Evolutionary conservation across 371 early-diverging fungal genomes (phyloP).

Genomic region (Mucor piriformis): DNA sequence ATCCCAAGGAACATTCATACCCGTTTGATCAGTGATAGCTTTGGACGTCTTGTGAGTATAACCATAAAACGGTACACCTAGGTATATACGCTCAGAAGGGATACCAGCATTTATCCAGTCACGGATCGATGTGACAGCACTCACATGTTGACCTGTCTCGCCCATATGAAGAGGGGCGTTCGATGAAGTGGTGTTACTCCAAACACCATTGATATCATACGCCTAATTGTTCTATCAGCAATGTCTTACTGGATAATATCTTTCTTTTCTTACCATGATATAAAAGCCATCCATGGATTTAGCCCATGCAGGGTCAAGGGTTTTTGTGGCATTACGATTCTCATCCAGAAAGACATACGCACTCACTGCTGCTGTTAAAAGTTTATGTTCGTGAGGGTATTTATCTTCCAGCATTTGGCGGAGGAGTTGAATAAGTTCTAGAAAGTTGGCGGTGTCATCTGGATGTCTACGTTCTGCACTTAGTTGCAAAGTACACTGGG

Average conservation of each 20-base stretch:
- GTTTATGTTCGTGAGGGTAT: slow-evolving; percentile 40
- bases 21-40: background rate
- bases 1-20: slow-evolving; percentile 14
- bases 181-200: slow-evolving; percentile 45
- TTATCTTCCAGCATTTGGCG: slow-evolving; percentile 28
- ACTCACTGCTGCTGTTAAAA: slow-evolving; percentile 32
- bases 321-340: slow-evolving; percentile 6
- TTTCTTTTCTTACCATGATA: slow-evolving; percentile 47
- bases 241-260: background rate
- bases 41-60: slow-evolving; percentile 25
- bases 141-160: slow-evolving; percentile 11
- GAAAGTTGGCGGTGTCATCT: slow-evolving; percentile 55
- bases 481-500: background rate
- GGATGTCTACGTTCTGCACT: slow-evolving; percentile 8
- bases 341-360: slow-evolving; percentile 23
- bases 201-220: slow-evolving; percentile 44
- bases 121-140: slow-evolving; percentile 34
- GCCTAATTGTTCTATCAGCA: slow-evolving; percentile 19
- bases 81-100: slow-evolving; percentile 51
- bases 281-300: slow-evolving; percentile 62
- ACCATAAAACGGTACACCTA: slow-evolving; percentile 69
- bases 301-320: slow-evolving; percentile 42
- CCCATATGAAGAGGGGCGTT: slow-evolving; percentile 63
- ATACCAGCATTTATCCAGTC: slow-evolving; percentile 62
- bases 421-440: slow-evolving; percentile 23